Evolutionary conservation across 1,284 basidiomycete species (phyloP).

Genomic region (Lignosus rhinocerotis): DNA sequence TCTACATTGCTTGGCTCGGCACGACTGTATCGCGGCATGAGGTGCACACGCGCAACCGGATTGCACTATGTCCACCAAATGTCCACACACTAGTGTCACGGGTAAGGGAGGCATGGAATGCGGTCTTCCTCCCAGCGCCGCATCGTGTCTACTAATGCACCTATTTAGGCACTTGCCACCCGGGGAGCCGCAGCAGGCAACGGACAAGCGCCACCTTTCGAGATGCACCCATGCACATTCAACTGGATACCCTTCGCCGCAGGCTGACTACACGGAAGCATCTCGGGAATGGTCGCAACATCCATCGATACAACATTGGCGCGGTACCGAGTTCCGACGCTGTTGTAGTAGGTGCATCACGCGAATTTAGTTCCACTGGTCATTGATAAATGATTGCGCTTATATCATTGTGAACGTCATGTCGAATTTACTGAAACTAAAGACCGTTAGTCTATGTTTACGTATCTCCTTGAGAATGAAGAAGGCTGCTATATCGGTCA

Average conservation of each 20-base stretch:
- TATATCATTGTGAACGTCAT: not conserved
- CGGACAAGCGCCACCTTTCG: too few species aligned
- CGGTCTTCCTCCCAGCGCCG: not conserved
- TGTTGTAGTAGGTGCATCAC: not conserved
- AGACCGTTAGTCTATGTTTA: not conserved
- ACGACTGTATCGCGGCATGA: not conserved
- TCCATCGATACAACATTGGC: too few species aligned
- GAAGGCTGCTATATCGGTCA: not conserved
- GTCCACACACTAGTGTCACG: slow-evolving; percentile 5
- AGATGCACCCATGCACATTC: too few species aligned
- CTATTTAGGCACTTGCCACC: too few species aligned
- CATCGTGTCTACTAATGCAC: not conserved
- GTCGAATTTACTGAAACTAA: not conserved
- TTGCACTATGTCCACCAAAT: not conserved
- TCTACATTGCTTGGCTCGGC: not conserved
- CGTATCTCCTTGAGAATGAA: not conserved
- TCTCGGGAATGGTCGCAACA: too few species aligned
- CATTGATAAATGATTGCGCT: not conserved
- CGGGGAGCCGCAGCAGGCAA: not conserved
- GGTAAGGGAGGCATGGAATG: not conserved
- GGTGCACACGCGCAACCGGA: not conserved
- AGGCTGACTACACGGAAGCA: too few species aligned
- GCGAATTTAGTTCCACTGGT: not conserved
- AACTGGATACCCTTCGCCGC: too few species aligned
- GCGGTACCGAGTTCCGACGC: too few species aligned